These are phyloP conservation scores for Blastocystis sp. DNA, from an alignment of 352 stramenopile genomes.

Conservation along the genomic window DNA sequence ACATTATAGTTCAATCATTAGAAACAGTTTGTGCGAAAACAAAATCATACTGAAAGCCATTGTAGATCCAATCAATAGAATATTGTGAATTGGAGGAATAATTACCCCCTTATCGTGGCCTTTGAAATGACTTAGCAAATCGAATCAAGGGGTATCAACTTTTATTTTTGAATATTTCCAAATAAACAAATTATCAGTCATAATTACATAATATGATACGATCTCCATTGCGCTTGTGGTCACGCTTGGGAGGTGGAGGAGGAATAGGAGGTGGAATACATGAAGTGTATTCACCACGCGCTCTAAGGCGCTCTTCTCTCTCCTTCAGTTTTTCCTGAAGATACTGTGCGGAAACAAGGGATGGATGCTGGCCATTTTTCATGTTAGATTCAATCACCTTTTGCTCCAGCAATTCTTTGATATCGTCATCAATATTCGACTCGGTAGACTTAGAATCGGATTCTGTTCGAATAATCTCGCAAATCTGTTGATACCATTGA, in stretches of 20 bases:
- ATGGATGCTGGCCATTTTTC: neutral
- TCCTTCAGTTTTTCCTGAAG: conserved; percentile 7
- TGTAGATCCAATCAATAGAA: neutral
- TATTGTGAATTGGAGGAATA: neutral
- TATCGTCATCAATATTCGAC: no score
- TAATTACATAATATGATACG: neutral
- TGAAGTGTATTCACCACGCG: neutral
- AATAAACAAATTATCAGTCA: neutral
- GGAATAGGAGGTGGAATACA: neutral
- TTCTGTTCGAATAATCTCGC: no score
- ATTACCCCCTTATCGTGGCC: neutral
- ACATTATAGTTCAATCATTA: neutral
- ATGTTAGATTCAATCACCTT: neutral
- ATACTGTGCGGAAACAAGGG: neutral
- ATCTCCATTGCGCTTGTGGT: neutral
- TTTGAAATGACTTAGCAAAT: neutral
- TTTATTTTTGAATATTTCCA: neutral
- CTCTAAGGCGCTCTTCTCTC: neutral
- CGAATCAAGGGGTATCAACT: neutral
- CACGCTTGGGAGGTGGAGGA: neutral
- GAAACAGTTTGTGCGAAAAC: neutral
- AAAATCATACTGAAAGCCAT: conserved; percentile 16
- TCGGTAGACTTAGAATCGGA: no score
- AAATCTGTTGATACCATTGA: neutral
- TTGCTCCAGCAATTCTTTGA: no score